Base-by-base conservation (phyloP, 495 filamentous ascomycete species). In the Penicillium psychrofluorescens region DNA sequence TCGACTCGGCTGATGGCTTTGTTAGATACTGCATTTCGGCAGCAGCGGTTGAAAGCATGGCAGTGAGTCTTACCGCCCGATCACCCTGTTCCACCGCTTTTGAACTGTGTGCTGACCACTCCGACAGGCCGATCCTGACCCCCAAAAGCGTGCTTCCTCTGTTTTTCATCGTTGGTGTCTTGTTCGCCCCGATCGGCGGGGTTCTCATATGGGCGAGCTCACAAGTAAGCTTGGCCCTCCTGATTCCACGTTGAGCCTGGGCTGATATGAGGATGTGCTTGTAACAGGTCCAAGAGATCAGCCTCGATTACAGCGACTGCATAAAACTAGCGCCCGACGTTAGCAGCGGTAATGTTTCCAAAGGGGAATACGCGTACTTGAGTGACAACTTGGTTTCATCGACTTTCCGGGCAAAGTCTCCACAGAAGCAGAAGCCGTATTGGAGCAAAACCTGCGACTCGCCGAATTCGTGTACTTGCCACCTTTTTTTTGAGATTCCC, bases 31-130 rank as follows among this genome's bases (percentile, higher is more conserved):
- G 89, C 90, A 16, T 95, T 95, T 58, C 78, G 90, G 45, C 90
- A 95, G 59, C 90, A 95, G 55, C 79, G 90, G 56, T 58, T 95
- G 55, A 94, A 95, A 66, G 90, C 90, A 64, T 95, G 90, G 90
- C 90, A 95, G 83, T 90, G 68, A 70, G 83, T 69, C 2, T 22
- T 22, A 4, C 4, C 22, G 22, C 22, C 4, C 22, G 22, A 22
- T 6, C 22, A 6, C 4, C 22, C 22, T 22, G 22, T 6, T 22
- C 22, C 22, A 22, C 22, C 22, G 22, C 22, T 22, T 6, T 22
- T 3, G 35, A 45, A 30, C 38, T n/a, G 45, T 14, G n/a, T 38
- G 22, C 45, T 45, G 35, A 44, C 42, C 28, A 22, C 36, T 38
- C 16, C 29, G 16, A 34, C 51, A 89, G 85, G 68, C 89, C 90